Evolutionary conservation across 1,284 basidiomycete species (phyloP), one percentile per base, ranked within the genome.

Genomic region (Melanopsichium pennsylvanicum): DNA sequence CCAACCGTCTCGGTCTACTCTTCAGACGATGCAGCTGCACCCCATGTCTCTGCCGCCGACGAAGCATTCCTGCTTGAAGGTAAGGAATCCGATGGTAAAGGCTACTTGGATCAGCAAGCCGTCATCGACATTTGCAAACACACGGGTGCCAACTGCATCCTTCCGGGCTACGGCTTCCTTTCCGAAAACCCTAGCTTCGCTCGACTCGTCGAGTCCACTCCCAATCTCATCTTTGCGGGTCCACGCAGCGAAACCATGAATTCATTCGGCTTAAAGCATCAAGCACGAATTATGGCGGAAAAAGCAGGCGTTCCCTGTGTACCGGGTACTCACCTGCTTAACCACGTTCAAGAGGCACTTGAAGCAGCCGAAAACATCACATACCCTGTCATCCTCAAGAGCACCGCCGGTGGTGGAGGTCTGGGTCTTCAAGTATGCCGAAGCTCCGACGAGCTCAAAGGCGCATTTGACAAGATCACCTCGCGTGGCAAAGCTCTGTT

Each of bases 351-450:
- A 10, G 55, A 62, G 13, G 79, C 82, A n/a, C 75, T 82, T 0
- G 83, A 85, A 2, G 85, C 85, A 4, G 87, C 86, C 0, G 58
- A 83, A 4, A 56, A 75, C 6, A 13, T 82, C 87, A 25, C 87
- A 86, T 15, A 89, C 84, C 73, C 89, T 87, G 46, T 88, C 11
- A 86, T 90, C 70, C 82, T 90, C 70, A 90, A 90, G 78, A 86
- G 88, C 5, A 87, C 87, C 0, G 87, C 86, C 0, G 89, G 89
- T 7, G 89, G 89, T 2, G 89, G 89, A 2, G 89, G 89, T 0
- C 87, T 88, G 85, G 88, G 88, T 8, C 84, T 90, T 66, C 84
- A 85, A 8, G 83, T 89, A 18, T 89, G 87, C 74, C 74, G 81
- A 15, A 72, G 81, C 35, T 82, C 83, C n/a, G 64, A 72, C 1